A percentile compares a stretch with the other conserved stretches of the same genome.
Conservation (phyloP, 176 grass and related monocot species). For the Pontederia crassipes region DNA sequence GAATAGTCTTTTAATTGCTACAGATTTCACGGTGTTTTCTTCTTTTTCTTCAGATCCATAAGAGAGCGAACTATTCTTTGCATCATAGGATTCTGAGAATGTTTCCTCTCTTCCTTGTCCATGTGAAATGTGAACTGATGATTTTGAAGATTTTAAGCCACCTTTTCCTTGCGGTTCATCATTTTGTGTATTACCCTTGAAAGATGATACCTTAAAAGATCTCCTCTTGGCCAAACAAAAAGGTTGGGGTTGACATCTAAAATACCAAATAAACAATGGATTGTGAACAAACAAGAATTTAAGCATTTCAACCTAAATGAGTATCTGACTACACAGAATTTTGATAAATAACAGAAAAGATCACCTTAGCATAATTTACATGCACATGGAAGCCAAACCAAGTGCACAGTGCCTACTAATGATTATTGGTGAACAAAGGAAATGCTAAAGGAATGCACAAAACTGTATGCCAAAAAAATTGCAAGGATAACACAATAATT, state of each 20-base stretch:
- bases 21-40: constrained; percentile 6
- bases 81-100: constrained; percentile 21
- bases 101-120: constrained; percentile 16
- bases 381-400: no score
- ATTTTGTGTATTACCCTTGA: constrained; percentile 20
- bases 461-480: no score
- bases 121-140: constrained; percentile 20
- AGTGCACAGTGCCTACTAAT: no score
- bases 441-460: no score
- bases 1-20: constrained; percentile 22
- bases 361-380: no score
- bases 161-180: constrained; percentile 6
- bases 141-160: constrained; percentile 9
- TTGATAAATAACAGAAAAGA: no score
- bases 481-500: no score
- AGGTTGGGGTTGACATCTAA: not conserved
- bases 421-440: no score
- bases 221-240: constrained; percentile 7
- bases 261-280: not conserved
- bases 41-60: constrained; percentile 4
- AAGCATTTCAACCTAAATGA: not conserved
- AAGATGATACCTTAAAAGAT: constrained; percentile 18
- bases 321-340: no score
- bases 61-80: constrained; percentile 4
- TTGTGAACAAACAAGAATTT: not conserved